These are phyloP conservation scores for Pholiota molesta DNA, from an alignment of 768 basidiomycete genomes.

Conservation along the genomic window DNA sequence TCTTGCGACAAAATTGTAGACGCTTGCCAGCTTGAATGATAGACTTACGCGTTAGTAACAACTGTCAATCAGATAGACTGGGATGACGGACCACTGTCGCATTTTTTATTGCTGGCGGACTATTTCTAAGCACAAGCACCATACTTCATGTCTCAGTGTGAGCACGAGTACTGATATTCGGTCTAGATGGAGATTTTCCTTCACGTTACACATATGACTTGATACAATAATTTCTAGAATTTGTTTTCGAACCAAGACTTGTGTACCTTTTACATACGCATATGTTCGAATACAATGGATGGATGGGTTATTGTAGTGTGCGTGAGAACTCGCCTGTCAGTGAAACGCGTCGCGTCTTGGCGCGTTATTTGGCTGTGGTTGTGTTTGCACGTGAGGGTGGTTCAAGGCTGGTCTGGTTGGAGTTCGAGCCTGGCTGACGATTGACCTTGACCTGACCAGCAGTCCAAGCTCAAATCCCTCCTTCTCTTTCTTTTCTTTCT, in stretches of 20 bases:
- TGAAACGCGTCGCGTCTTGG: constrained; percentile 31
- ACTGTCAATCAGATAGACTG: too few relatives aligned
- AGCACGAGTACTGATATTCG: too few relatives aligned
- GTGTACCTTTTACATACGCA: background rate
- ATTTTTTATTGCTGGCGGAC: too few relatives aligned
- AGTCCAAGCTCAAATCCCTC: constrained; percentile 31
- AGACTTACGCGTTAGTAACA: too few relatives aligned
- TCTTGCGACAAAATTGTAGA: too few relatives aligned
- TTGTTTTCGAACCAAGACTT: background rate
- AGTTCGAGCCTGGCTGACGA: constrained; percentile 35
- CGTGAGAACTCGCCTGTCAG: background rate
- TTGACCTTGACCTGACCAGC: constrained; percentile 27
- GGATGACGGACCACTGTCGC: too few relatives aligned
- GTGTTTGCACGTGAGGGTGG: constrained; percentile 39
- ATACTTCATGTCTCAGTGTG: too few relatives aligned
- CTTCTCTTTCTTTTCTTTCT: constrained; percentile 26
- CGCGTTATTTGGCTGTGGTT: constrained; percentile 40
- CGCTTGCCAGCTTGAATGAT: background rate
- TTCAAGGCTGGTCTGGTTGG: constrained; percentile 25
- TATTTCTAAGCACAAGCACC: too few relatives aligned
- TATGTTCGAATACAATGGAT: background rate
- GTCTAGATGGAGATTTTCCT: too few relatives aligned
- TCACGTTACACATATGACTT: too few relatives aligned
- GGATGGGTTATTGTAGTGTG: background rate
- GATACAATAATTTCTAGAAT: too few relatives aligned